These are phyloP conservation scores for Penicillium macrosclerotiorum DNA, from an alignment of 495 filamentous ascomycete genomes.

Conservation along the genomic window DNA sequence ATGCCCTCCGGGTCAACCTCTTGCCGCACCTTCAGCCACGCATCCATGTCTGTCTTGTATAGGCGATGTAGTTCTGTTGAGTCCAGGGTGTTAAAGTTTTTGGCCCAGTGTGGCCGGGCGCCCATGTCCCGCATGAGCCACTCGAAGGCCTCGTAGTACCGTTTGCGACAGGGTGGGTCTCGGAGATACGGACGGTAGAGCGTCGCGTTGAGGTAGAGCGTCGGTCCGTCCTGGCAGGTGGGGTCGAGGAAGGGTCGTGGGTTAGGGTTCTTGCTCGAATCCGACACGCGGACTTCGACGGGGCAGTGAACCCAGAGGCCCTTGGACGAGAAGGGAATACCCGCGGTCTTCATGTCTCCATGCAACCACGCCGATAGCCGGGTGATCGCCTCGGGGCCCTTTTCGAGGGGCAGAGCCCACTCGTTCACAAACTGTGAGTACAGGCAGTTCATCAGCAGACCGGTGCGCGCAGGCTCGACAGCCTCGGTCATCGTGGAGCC, in stretches of 20 bases:
- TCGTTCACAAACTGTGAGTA: constrained; percentile 98
- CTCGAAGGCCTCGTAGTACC: constrained; percentile 94
- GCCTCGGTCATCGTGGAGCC: constrained; percentile 65
- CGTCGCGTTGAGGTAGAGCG: constrained; percentile 92
- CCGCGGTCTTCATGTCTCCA: constrained; percentile 49
- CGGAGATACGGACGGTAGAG: constrained; percentile 85
- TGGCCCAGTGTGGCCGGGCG: constrained; percentile 95
- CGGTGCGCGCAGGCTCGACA: constrained; percentile 74
- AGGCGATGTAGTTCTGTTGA: constrained; percentile 43
- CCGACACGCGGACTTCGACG: constrained; percentile 84
- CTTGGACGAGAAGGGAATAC: constrained; percentile 76
- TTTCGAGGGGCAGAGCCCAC: constrained; percentile 88
- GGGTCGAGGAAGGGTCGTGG: constrained; percentile 79
- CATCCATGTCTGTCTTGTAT: constrained; percentile 55
- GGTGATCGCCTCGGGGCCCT: constrained; percentile 83
- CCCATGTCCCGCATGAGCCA: constrained; percentile 91
- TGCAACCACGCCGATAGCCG: constrained; percentile 86
- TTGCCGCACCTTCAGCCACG: constrained; percentile 66
- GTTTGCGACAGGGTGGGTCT: constrained; percentile 71
- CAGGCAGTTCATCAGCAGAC: constrained; percentile 91
- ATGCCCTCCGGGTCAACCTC: constrained; percentile 85
- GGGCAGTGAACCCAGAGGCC: constrained; percentile 89
- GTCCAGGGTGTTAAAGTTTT: constrained; percentile 71
- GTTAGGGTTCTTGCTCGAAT: constrained; percentile 57
- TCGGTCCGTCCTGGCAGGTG: constrained; percentile 62